Evolutionary conservation across 345 rosid species (phyloP).

Genomic region (rapeseed (Brassica napus)): Da-Ae NC_063446.1:56592001-56592500

Average conservation of each 20-base stretch:
- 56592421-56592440: neutral
- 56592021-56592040: neutral
- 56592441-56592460: neutral
- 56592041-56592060: neutral
- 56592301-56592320: neutral
- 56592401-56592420: neutral
- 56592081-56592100: neutral
- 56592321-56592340: neutral
- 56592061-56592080: neutral
- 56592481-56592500: neutral
- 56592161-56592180: too few species aligned
- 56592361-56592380: neutral
- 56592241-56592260: neutral
- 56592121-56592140: neutral
- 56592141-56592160: neutral
- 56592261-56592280: neutral
- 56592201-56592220: neutral
- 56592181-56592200: neutral
- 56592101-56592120: neutral
- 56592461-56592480: neutral
- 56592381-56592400: neutral
- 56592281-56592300: neutral
- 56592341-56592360: neutral
- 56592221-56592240: neutral
- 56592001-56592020: neutral